These are phyloP conservation scores for Annulohypoxylon bovei DNA, from an alignment of 495 filamentous ascomycete species.

Conservation along the genomic window DNA sequence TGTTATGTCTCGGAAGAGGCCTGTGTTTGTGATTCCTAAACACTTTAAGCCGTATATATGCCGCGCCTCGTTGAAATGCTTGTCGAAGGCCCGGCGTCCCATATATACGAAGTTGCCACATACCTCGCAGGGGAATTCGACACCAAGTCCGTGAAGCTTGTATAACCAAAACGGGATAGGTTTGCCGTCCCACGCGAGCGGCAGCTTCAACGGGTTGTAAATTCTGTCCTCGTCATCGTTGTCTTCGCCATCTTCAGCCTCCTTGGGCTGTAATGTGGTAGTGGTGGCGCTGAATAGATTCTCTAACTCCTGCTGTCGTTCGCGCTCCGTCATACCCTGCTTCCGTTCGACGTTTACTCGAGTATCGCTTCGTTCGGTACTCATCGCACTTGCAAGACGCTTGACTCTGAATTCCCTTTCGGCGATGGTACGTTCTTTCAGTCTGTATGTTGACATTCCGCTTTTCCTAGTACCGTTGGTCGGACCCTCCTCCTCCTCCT, in stretches of 20 bases:
- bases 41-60: slow-evolving; percentile 95
- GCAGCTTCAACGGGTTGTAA: slow-evolving; percentile 96
- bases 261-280: slow-evolving; percentile 58
- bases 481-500: slow-evolving; percentile 28
- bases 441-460: slow-evolving; percentile 56
- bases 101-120: slow-evolving; percentile 99
- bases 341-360: slow-evolving; percentile 91
- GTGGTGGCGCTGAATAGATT: slow-evolving; percentile 71
- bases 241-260: slow-evolving; percentile 66
- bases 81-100: slow-evolving; percentile 94
- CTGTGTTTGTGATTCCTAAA: slow-evolving; percentile 90
- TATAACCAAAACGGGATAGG: slow-evolving; percentile 99
- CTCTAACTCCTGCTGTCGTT: slow-evolving; percentile 90
- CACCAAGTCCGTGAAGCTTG: slow-evolving; percentile 93
- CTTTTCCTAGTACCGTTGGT: slow-evolving; percentile 45
- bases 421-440: slow-evolving; percentile 92
- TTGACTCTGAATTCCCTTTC: slow-evolving; percentile 86
- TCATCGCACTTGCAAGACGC: slow-evolving; percentile 78
- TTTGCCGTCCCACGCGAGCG: slow-evolving; percentile 96
- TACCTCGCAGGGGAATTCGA: slow-evolving; percentile 94
- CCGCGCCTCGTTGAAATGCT: slow-evolving; percentile 93
- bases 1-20: slow-evolving; percentile 93
- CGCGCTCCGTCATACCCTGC: slow-evolving; percentile 94
- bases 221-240: slow-evolving; percentile 81
- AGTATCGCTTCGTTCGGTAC: slow-evolving; percentile 82